Evolutionary conservation across 208 protist species (phyloP).

Genomic region (Acanthamoeba triangularis): DNA sequence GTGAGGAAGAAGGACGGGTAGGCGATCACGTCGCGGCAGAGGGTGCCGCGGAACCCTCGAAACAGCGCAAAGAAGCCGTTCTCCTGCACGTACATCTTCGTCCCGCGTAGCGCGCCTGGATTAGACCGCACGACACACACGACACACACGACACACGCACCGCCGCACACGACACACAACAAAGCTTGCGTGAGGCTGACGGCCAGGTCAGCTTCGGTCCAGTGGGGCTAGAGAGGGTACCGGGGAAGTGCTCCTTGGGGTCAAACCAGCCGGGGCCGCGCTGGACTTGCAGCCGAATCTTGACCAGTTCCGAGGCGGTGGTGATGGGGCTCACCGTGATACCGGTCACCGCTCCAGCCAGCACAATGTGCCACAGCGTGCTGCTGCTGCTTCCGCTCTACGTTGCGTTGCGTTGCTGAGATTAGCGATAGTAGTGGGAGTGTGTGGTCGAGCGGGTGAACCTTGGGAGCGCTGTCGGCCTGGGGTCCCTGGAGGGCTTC

Average conservation of each 20-base stretch:
- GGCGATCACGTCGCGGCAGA: slow-evolving; percentile 21
- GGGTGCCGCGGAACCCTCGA: neutral
- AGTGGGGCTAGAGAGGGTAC: no score
- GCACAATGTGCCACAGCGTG: neutral
- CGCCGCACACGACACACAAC: neutral
- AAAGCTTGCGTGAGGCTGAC: no score
- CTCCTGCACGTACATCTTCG: slow-evolving; percentile 9
- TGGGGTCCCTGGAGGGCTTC: neutral
- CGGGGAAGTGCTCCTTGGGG: slow-evolving; percentile 47
- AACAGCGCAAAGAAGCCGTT: slow-evolving; percentile 35
- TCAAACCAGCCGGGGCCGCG: slow-evolving; percentile 27
- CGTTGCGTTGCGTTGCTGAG: neutral
- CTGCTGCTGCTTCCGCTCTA: neutral
- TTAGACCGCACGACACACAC: no score
- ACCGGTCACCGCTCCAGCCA: neutral
- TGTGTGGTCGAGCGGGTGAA: neutral
- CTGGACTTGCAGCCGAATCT: slow-evolving; percentile 43
- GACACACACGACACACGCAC: neutral
- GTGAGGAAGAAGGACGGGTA: slow-evolving; percentile 54
- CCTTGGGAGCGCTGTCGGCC: neutral
- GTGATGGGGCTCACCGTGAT: slow-evolving; percentile 53
- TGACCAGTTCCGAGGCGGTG: slow-evolving; percentile 33
- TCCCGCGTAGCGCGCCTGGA: neutral
- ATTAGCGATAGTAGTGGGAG: neutral
- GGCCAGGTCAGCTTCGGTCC: no score